Percentiles rank a stretch among this genome's conserved stretches.
Conservation (phyloP, 2,329 filamentous ascomycete species). For the Aureobasidium sp. region DNA sequence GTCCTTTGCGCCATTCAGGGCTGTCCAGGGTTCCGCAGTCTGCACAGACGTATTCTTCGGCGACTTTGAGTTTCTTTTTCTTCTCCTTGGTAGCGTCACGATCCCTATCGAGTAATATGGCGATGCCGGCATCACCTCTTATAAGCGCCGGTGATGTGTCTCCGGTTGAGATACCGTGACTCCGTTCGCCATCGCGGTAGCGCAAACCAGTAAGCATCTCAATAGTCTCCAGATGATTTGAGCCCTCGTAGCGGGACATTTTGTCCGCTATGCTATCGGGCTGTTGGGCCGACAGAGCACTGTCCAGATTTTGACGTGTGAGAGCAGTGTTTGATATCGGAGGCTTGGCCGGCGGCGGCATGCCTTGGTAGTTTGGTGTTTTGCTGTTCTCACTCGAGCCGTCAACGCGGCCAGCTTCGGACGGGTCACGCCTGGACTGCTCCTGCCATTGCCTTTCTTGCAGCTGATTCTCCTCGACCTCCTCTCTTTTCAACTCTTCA, state of each 20-base stretch:
- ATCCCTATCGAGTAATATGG: constrained; percentile 73
- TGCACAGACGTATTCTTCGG: constrained; percentile 86
- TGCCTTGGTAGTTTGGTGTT: constrained; percentile 40
- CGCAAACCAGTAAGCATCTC: constrained; percentile 86
- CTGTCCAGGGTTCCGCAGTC: constrained; percentile 93
- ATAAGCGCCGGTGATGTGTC: constrained; percentile 73
- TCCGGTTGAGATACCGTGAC: constrained; percentile 79
- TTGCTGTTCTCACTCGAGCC: constrained; percentile 9
- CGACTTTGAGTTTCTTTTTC: constrained; percentile 74
- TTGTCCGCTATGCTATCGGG: constrained; percentile 76
- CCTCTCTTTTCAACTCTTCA: constrained; percentile 74
- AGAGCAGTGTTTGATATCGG: constrained; percentile 56
- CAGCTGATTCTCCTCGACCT: constrained; percentile 68
- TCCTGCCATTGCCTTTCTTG: constrained; percentile 53
- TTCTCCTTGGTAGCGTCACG: constrained; percentile 68
- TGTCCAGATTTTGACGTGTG: constrained; percentile 73
- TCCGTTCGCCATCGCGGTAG: constrained; percentile 83
- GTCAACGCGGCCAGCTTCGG: constrained; percentile 42
- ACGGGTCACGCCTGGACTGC: constrained; percentile 7
- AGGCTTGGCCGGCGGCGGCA: constrained; percentile 60
- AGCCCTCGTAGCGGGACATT: constrained; percentile 72
- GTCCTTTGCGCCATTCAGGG: constrained; percentile 93
- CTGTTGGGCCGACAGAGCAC: constrained; percentile 54
- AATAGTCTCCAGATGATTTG: constrained; percentile 73
- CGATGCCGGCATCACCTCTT: constrained; percentile 77